Percentiles rank a stretch among this genome's conserved stretches.
These are phyloP conservation scores for Saxispiralis lemnorum DNA, from an alignment of 495 filamentous ascomycete species.

Conservation along the genomic window DNA sequence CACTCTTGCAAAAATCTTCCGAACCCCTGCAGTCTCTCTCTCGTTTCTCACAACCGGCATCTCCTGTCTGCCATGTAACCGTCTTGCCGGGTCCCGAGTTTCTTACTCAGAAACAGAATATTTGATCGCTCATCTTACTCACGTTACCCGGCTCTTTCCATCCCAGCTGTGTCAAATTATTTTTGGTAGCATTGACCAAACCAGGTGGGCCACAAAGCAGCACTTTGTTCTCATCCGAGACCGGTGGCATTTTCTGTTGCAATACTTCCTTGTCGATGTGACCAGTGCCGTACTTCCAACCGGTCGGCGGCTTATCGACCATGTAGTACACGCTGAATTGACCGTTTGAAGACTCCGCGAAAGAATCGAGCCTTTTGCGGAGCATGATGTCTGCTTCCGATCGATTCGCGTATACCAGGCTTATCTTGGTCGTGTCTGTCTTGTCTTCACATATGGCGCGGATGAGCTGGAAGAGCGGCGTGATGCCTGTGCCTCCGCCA, in stretches of 20 bases:
- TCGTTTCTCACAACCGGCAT: too few species aligned
- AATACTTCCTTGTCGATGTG: constrained; percentile 23
- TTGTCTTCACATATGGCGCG: constrained; percentile 35
- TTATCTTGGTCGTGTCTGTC: constrained; percentile 31
- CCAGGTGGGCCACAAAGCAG: constrained; percentile 29
- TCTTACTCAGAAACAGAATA: constrained; percentile 28
- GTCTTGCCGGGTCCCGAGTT: too few species aligned
- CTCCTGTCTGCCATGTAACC: not conserved
- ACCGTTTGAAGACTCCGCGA: constrained; percentile 24
- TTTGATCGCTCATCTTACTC: constrained; percentile 25
- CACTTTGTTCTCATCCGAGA: constrained; percentile 16
- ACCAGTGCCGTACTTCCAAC: constrained; percentile 22
- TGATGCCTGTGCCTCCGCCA: constrained; percentile 38
- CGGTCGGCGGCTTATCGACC: constrained; percentile 22
- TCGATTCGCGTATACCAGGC: constrained; percentile 26
- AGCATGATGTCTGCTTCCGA: constrained; percentile 11
- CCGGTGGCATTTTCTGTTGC: constrained; percentile 9
- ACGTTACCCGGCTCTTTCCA: constrained; percentile 23
- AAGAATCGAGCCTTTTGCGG: constrained; percentile 27
- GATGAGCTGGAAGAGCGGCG: constrained; percentile 37
- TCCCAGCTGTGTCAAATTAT: constrained; percentile 22
- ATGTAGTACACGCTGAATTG: constrained; percentile 33
- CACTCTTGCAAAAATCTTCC: too few species aligned
- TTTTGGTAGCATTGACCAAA: constrained; percentile 27
- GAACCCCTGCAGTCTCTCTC: too few species aligned